Evolutionary conservation across 257 asterid species (phyloP).

Genomic region (Rhazya stricta): DNA sequence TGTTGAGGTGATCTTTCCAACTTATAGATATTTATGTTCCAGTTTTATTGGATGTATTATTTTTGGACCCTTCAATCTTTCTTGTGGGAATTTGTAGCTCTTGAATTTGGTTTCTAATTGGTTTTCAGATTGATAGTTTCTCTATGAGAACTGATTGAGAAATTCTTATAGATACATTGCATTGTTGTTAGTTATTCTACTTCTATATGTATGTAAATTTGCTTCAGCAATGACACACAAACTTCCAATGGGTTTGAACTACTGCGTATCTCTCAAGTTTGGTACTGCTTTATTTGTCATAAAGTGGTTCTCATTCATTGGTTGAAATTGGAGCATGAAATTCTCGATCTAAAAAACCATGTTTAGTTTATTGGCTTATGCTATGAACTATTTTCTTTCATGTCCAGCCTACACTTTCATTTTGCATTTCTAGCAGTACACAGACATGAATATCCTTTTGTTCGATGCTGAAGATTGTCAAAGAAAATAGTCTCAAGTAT

Average conservation of each 20-base stretch:
- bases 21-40: neutral
- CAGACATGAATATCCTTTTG: neutral
- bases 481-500: neutral
- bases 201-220: neutral
- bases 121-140: neutral
- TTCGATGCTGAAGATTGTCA: neutral
- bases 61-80: neutral
- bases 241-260: neutral
- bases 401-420: neutral
- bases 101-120: neutral
- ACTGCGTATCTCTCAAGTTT: neutral
- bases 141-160: too few species aligned
- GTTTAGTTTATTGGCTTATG: neutral
- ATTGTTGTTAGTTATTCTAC: neutral
- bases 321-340: neutral
- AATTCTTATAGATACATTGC: neutral
- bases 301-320: neutral
- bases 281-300: neutral
- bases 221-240: neutral
- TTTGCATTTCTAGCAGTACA: neutral
- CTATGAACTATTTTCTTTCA: neutral
- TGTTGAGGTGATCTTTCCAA: slow-evolving; percentile 48
- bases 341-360: neutral
- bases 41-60: neutral
- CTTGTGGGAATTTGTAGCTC: neutral